Conservation (phyloP, 2,329 filamentous ascomycete genomes). For the Claviceps fusiformis region DNA sequence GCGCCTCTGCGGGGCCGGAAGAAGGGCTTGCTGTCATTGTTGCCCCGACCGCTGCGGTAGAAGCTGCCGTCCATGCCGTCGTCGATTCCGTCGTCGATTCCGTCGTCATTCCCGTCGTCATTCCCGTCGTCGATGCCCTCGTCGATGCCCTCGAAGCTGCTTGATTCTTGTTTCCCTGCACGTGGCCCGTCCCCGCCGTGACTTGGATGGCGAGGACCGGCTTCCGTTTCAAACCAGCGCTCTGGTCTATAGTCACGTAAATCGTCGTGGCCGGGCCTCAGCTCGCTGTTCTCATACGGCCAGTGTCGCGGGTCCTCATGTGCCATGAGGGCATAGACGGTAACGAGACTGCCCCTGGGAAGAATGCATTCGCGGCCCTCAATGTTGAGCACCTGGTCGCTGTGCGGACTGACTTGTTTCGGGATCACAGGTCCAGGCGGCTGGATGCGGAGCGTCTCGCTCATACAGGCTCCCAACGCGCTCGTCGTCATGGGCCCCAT, state of each 20-base stretch:
- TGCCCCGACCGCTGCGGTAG: constrained; percentile 26
- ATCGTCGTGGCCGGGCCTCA: constrained; percentile 35
- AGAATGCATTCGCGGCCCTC: constrained; percentile 44
- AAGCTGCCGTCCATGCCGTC: constrained; percentile 27
- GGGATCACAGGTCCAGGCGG: constrained; percentile 61
- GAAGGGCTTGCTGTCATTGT: constrained; percentile 39
- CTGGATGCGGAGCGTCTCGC: constrained; percentile 61
- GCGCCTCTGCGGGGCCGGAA: constrained; percentile 45
- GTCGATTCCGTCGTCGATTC: constrained; percentile 23
- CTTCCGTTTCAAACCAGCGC: constrained; percentile 46
- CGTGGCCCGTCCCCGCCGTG: constrained; percentile 7
- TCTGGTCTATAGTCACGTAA: constrained; percentile 57
- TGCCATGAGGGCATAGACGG: constrained; percentile 38
- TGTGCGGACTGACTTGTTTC: constrained; percentile 40
- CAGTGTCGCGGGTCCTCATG: constrained; percentile 63
- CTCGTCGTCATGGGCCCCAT: constrained; percentile 53
- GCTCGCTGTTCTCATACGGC: constrained; percentile 37
- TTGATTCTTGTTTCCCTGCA: constrained; percentile 10
- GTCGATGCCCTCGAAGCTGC: constrained; percentile 34
- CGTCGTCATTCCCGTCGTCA: constrained; percentile 21
- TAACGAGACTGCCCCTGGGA: constrained; percentile 42
- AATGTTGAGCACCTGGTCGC: constrained; percentile 44
- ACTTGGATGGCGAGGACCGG: constrained; percentile 5
- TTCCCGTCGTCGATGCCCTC: constrained; percentile 16
- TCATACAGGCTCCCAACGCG: constrained; percentile 62